Evolutionary conservation across 2,329 filamentous ascomycete species (phyloP).

Genomic region (Niveomyces coronatus): DNA sequence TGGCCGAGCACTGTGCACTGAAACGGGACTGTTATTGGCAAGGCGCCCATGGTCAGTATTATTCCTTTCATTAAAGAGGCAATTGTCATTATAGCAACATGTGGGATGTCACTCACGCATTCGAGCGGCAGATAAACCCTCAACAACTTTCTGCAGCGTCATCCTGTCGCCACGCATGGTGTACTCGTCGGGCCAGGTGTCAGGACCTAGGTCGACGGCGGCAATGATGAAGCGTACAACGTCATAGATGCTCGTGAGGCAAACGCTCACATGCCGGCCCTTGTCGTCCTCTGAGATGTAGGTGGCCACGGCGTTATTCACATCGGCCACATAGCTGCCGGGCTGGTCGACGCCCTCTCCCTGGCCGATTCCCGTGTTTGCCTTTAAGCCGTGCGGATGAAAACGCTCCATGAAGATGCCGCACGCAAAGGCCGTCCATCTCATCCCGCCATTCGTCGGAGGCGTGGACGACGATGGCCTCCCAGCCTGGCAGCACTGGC

Average conservation of each 20-base stretch:
- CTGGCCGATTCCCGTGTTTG: slow-evolving; percentile 37
- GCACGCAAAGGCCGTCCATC: slow-evolving; percentile 62
- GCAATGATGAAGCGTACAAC: slow-evolving; percentile 60
- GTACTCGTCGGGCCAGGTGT: slow-evolving; percentile 58
- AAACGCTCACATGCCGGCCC: slow-evolving; percentile 44
- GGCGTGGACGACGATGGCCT: slow-evolving; percentile 30
- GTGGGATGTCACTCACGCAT: slow-evolving; percentile 28
- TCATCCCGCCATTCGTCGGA: slow-evolving; percentile 32
- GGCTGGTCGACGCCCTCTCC: slow-evolving; percentile 45
- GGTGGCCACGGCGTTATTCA: slow-evolving; percentile 46
- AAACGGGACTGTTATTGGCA: slow-evolving; percentile 26
- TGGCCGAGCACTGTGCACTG: slow-evolving; percentile 27
- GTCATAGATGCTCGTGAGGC: slow-evolving; percentile 60
- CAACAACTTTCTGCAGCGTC: slow-evolving; percentile 48
- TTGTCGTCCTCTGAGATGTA: slow-evolving; percentile 45
- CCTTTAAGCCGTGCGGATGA: slow-evolving; percentile 52
- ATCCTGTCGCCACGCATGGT: slow-evolving; percentile 58
- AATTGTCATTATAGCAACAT: slow-evolving; percentile 10
- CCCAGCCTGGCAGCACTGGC: slow-evolving; percentile 36
- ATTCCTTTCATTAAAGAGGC: not conserved
- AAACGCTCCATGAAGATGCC: slow-evolving; percentile 70
- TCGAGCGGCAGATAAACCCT: slow-evolving; percentile 37
- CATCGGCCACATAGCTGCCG: slow-evolving; percentile 57
- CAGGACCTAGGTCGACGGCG: slow-evolving; percentile 51
- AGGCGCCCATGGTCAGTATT: too few relatives aligned